phyloP scores from a whole-genome alignment of 176 grass and related monocot genomes.

The Thalia dealbata region DNA sequence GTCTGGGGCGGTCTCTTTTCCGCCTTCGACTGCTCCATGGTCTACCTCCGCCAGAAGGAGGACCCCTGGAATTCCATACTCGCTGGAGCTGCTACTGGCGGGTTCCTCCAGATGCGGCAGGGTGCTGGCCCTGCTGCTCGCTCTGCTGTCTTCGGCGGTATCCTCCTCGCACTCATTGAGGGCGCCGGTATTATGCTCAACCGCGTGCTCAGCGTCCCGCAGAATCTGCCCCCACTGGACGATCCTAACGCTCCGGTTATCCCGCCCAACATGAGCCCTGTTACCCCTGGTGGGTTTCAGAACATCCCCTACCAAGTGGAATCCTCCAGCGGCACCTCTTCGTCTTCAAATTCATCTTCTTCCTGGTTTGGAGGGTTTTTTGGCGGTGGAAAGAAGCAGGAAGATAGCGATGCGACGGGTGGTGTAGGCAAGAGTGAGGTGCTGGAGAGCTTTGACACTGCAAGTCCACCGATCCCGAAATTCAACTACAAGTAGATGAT shows the following conservation, averaged over 20 bases:
- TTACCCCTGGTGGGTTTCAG: constrained; percentile 8
- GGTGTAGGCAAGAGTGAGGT: constrained; percentile 52
- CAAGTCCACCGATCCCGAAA: constrained; percentile 52
- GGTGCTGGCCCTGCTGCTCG: constrained; percentile 44
- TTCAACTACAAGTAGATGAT: constrained; percentile 75
- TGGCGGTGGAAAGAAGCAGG: constrained; percentile 42
- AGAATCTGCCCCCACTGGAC: constrained; percentile 44
- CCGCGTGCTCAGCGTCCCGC: constrained; percentile 52
- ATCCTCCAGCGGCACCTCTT: constrained; percentile 1
- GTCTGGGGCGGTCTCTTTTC: constrained; percentile 99
- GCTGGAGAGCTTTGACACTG: constrained; percentile 76
- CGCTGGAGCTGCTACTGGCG: constrained; percentile 74
- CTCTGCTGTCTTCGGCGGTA: constrained; percentile 55
- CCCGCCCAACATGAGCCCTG: constrained; percentile 2
- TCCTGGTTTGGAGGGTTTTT: constrained; percentile 50
- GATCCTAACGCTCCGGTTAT: constrained; percentile 31
- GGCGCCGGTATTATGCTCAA: constrained; percentile 92
- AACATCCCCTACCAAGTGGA: constrained; percentile 21
- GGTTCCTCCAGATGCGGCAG: constrained; percentile 86
- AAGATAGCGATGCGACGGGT: constrained; percentile 28
- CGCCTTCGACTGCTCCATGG: constrained; percentile 96
- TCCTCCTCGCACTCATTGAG: constrained; percentile 91
- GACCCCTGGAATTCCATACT: constrained; percentile 98
- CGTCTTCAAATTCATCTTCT: not conserved
- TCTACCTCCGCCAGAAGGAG: constrained; percentile 90